Evolutionary conservation across 345 rosid genomes (phyloP).

Genomic region (Eucalyptus pauciflora): DNA sequence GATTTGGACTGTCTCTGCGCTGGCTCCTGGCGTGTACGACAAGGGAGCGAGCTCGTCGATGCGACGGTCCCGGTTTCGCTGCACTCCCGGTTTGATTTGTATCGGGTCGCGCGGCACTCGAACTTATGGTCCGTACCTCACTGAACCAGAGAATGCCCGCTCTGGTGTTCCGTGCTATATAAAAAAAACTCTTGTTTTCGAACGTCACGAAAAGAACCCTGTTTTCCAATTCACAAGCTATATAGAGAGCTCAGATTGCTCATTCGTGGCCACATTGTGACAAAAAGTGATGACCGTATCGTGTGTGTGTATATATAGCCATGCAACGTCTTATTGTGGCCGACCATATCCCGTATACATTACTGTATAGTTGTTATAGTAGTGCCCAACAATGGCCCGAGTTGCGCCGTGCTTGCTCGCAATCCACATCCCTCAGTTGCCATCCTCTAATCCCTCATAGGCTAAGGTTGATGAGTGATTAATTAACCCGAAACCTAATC

Average conservation of each 20-base stretch:
- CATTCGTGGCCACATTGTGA: neutral
- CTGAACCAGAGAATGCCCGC: neutral
- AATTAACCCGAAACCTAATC: neutral
- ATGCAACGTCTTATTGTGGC: neutral
- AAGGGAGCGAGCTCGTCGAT: neutral
- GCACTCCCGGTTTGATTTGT: neutral
- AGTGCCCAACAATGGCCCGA: accelerated
- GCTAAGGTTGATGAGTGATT: neutral
- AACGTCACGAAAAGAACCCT: too few relatives aligned
- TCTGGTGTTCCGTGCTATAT: neutral
- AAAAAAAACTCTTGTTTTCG: neutral
- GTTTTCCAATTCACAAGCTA: neutral
- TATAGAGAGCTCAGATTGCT: neutral
- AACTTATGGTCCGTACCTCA: neutral
- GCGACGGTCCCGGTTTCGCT: neutral
- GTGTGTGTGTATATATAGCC: neutral
- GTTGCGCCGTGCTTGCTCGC: neutral
- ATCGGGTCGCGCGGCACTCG: neutral
- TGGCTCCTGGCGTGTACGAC: neutral
- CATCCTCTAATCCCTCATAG: neutral
- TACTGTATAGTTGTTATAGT: accelerated
- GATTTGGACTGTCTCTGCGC: neutral
- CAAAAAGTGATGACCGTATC: neutral
- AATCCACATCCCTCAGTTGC: neutral
- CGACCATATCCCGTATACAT: neutral